A percentile compares a stretch with the other conserved stretches of the same genome.
These are phyloP conservation scores for Selaginella moellendorffii DNA, from an alignment of 75 land plant genomes.

Conservation along the genomic window DNA sequence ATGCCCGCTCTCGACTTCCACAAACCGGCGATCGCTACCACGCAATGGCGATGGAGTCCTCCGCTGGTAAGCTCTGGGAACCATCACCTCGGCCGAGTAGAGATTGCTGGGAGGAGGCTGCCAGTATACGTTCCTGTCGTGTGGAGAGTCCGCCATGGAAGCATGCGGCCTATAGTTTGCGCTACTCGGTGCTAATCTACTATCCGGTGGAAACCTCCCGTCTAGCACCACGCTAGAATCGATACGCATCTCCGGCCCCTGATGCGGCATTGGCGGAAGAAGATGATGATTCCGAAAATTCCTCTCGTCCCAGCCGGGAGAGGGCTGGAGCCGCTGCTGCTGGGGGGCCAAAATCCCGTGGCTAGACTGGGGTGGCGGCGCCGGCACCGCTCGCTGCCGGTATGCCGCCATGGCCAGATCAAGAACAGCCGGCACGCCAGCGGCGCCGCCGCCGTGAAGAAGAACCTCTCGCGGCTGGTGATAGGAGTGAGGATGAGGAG, in stretches of 20 bases:
- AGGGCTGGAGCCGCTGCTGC: too few species aligned
- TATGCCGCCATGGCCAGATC: too few species aligned
- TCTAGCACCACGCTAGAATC: too few species aligned
- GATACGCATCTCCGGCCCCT: too few species aligned
- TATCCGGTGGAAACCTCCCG: not conserved
- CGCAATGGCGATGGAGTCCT: not conserved
- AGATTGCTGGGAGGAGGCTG: not conserved
- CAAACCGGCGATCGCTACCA: too few species aligned
- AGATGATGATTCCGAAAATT: not conserved
- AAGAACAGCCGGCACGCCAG: too few species aligned
- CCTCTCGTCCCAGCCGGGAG: not conserved
- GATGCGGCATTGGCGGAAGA: too few species aligned
- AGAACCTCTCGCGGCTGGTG: not conserved
- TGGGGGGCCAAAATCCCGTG: too few species aligned
- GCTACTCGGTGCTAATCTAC: not conserved
- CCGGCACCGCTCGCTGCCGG: not conserved
- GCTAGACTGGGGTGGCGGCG: not conserved
- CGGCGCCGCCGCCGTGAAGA: not conserved
- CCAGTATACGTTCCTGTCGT: not conserved
- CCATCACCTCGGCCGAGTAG: too few species aligned
- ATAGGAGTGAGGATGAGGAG: too few species aligned
- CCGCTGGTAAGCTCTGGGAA: not conserved
- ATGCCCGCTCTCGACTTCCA: not conserved
- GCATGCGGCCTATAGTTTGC: not conserved
- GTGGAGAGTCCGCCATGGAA: not conserved